Conservation (phyloP, 2,329 filamentous ascomycete species). For the Domatiomyces globalis region DNA sequence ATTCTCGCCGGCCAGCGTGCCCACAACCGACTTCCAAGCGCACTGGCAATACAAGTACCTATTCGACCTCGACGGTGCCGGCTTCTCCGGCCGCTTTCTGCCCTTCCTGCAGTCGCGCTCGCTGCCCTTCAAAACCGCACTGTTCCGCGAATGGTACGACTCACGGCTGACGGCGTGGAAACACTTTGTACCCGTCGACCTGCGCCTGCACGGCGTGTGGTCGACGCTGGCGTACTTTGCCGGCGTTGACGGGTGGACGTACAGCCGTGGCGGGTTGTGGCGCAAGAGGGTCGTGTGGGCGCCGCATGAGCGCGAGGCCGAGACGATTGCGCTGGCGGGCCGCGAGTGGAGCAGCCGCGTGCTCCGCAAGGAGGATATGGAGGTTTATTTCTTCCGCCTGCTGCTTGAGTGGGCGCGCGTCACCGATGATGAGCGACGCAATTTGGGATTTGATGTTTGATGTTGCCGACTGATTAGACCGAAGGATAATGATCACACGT, state of each 20-base stretch:
- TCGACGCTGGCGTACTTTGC: conserved; percentile 61
- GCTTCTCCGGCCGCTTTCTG: conserved; percentile 52
- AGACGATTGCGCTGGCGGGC: conserved; percentile 53
- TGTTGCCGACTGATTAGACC: neutral
- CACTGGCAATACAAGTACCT: conserved; percentile 56
- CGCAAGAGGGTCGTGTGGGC: conserved; percentile 36
- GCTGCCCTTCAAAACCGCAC: conserved; percentile 53
- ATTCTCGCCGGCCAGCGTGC: conserved; percentile 30
- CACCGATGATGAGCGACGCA: conserved; percentile 45
- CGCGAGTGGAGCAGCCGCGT: conserved; percentile 50
- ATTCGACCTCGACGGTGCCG: conserved; percentile 54
- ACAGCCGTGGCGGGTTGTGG: conserved; percentile 22
- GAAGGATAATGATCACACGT: neutral
- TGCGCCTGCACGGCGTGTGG: conserved; percentile 59
- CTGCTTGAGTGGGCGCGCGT: conserved; percentile 64
- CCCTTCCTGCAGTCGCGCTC: conserved; percentile 51
- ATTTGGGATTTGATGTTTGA: conserved; percentile 26
- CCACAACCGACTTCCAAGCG: conserved; percentile 37
- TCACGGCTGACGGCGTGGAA: conserved; percentile 60
- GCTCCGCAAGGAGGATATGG: conserved; percentile 58
- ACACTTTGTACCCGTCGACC: conserved; percentile 66
- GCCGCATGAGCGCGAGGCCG: conserved; percentile 39
- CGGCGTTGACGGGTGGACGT: conserved; percentile 34
- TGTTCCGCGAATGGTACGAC: conserved; percentile 71
- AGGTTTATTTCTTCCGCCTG: conserved; percentile 65